Evolutionary conservation across 805 yeast species (phyloP), one percentile per base, ranked within the genome.

Genomic region (Candida tammaniensis): DNA sequence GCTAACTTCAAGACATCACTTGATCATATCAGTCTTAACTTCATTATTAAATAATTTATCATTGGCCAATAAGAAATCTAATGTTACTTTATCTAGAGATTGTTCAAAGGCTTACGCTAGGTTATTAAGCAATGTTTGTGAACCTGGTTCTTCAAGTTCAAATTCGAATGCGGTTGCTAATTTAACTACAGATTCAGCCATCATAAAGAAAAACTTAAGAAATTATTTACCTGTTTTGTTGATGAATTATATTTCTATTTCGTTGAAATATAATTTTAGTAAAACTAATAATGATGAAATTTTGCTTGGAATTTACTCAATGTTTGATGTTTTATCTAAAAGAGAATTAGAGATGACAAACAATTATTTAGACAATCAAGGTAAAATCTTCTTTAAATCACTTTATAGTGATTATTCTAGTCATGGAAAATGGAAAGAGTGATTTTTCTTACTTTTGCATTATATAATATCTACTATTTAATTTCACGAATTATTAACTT

Each of bases 371-470:
- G 96, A 91, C 46, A 53, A 62, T 15, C 74, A 84, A 24, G 83
- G 93, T 4, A 74, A 86, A 46, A 68, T 78, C 1, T 77, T 80
- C 47, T 82, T 80, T 66, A 79, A 72, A 49, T 64, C 75, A 0
- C 50, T 89, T 25, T 86, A 84, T 48, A 75, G 76, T 6, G 86
- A 82, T 42, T 91, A 86, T 61, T 77, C 75, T 53, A 79, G 72
- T 51, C 71, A 69, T 40, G 96, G 95, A 31, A 85, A 83, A 56
- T 89, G 96, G 96, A 76, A 63, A 38, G 86, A 78, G 14, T 22
- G 17, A 15, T 13, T 24, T 21, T 21, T 9, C 9, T 9, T n/a
- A n/a, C n/a, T n/a, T n/a, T n/a, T n/a, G n/a, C n/a, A n/a, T n/a
- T 7, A 24, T 13, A 7, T 24, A 13, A 24, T 24, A 7, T 24